Conservation (phyloP, 192 early-diverging fungal genomes). For the Borealophlyctis nickersoniae region DNA sequence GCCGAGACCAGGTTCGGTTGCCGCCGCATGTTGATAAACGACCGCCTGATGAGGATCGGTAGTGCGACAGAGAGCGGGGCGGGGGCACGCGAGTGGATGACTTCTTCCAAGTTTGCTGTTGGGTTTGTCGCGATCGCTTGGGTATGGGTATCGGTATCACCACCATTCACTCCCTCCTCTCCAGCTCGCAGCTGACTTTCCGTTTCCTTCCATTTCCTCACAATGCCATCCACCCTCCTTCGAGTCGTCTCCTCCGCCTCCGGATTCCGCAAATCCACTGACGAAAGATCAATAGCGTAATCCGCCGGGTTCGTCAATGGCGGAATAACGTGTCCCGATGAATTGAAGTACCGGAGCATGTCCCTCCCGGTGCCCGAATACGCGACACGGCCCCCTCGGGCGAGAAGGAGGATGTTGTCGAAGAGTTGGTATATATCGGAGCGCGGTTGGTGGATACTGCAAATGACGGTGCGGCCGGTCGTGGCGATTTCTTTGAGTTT, state of each 20-base stretch:
- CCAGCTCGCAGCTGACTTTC: not conserved
- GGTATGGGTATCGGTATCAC: too few species aligned
- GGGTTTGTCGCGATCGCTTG: not conserved
- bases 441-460: constrained; percentile 70
- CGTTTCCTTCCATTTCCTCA: constrained; percentile 16
- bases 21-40: constrained; percentile 30
- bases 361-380: constrained; percentile 30
- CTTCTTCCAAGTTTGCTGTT: not conserved
- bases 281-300: constrained; percentile 43
- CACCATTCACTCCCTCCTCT: not conserved
- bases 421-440: constrained; percentile 78
- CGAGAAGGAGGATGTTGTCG: constrained; percentile 72
- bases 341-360: constrained; percentile 36
- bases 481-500: constrained; percentile 58
- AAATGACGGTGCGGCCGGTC: constrained; percentile 70
- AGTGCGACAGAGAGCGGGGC: constrained; percentile 20
- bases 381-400: constrained; percentile 29
- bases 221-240: constrained; percentile 25
- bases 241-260: constrained; percentile 21
- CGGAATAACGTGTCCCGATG: constrained; percentile 27
- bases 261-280: constrained; percentile 35
- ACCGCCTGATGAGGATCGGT: constrained; percentile 30
- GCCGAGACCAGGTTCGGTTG: constrained; percentile 30
- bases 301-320: constrained; percentile 43
- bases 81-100: constrained; percentile 6